Evolutionary conservation across 805 yeast species (phyloP).

Genomic region (Saturnispora ahearnii): DNA sequence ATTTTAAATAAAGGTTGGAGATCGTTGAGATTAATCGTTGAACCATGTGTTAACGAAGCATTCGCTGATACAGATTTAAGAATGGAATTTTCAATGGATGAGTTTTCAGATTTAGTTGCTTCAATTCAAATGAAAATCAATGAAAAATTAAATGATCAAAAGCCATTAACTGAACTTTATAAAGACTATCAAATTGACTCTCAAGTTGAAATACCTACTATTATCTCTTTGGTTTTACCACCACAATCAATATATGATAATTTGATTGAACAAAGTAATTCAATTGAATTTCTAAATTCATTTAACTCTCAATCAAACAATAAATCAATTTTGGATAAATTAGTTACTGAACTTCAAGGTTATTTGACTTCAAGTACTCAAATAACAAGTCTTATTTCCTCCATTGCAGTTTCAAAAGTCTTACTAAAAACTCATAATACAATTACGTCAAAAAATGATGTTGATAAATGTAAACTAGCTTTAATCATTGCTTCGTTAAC

Average conservation of each 20-base stretch:
- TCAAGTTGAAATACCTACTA: not conserved
- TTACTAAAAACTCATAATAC: conserved; percentile 28
- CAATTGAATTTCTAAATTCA: conserved; percentile 29
- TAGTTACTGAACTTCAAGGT: conserved; percentile 24
- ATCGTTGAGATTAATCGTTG: conserved; percentile 43
- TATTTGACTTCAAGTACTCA: conserved; percentile 21
- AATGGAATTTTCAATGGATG: conserved; percentile 54
- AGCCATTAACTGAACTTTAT: conserved; percentile 1
- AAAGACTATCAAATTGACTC: not conserved
- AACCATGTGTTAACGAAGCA: conserved; percentile 46
- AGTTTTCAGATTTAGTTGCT: conserved; percentile 41
- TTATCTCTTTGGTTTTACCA: conserved; percentile 34
- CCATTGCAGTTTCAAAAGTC: conserved; percentile 37
- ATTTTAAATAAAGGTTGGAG: conserved; percentile 79
- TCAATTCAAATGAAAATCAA: conserved; percentile 28
- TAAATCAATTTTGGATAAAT: conserved; percentile 22
- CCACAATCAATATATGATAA: conserved; percentile 43
- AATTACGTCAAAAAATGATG: conserved; percentile 1
- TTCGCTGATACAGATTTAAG: conserved; percentile 64
- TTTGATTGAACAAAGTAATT: conserved; percentile 46
- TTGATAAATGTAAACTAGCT: conserved; percentile 45
- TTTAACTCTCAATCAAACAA: conserved; percentile 21
- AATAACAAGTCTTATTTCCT: conserved; percentile 33
- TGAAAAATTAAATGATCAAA: conserved; percentile 8
- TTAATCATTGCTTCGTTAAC: conserved; percentile 60